Evolutionary conservation across 805 yeast genomes (phyloP), one percentile per base, ranked within the genome.

Genomic region (Metschnikowia cubensis): DNA sequence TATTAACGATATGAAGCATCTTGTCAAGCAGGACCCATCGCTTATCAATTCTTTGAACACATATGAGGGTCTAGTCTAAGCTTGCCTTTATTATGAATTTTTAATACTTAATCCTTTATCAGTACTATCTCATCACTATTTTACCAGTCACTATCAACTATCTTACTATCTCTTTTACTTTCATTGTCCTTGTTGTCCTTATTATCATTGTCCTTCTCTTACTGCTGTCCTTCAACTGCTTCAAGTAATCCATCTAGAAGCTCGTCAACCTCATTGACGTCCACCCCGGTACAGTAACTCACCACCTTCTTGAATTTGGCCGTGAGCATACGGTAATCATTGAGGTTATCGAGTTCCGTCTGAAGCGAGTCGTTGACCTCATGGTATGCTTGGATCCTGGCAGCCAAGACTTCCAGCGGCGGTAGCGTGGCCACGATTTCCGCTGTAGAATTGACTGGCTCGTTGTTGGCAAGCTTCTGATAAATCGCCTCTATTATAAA

Each of bases 211-310:
- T 25, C 11, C 11, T 29, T 8, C n/a, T n/a, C 10, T 43, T 48
- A 70, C 50, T 68, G 73, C 51, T 73, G 77, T 53, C 92, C 86
- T 55, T 91, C 96, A 5, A 92, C 97, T 17, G 97, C 96, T 61
- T 85, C 87, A 32, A 94, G 81, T 45, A 92, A 75, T 4, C 92
- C 96, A 56, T 88, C 94, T 45, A 92, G 75, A 59, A 94, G 77
- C 48, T 76, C 80, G 64, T 89, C 96, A 32, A 94, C 95, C 54
- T 83, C 85, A 47, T 79, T 80, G 48, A 86, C 87, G 42, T 83
- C 90, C 25, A 89, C 92, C 22, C 94, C 94, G 3, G 96, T 87
- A 71, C 98, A 91, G 46, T 89, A 74, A 25, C 96, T 83, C 35
- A 92, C 90, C 15, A 92, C 96, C 59, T 87, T 79, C 59, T 94